Percentiles rank a stretch among this genome's conserved stretches.
phyloP scores from a whole-genome alignment of 805 yeast species.

The Cyberlindnera sargentensis region DNA sequence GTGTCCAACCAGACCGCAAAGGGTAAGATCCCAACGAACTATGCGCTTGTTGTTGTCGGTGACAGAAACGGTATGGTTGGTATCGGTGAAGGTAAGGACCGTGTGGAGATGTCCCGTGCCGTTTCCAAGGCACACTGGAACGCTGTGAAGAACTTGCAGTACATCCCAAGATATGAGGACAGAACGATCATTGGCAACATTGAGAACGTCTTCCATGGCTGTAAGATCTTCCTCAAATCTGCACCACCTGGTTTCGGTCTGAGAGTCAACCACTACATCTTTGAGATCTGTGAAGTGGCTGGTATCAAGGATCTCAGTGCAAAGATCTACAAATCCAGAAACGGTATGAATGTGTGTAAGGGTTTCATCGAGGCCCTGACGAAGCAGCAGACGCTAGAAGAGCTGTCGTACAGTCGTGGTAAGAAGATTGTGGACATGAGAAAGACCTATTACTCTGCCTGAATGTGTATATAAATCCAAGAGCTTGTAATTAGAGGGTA shows the following conservation, averaged over 20 bases:
- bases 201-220: conserved; percentile 81
- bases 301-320: conserved; percentile 93
- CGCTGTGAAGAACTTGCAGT: conserved; percentile 78
- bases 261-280: conserved; percentile 83
- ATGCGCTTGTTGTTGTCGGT: conserved; percentile 84
- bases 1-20: conserved; percentile 89
- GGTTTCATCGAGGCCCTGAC: conserved; percentile 81
- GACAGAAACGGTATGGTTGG: conserved; percentile 93
- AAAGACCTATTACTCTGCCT: conserved; percentile 72
- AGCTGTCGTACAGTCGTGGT: conserved; percentile 86
- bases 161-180: conserved; percentile 81
- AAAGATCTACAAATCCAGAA: conserved; percentile 86
- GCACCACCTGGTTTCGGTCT: conserved; percentile 93
- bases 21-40: conserved; percentile 81
- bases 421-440: conserved; percentile 91
- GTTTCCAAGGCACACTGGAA: conserved; percentile 84
- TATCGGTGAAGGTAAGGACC: conserved; percentile 89
- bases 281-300: conserved; percentile 85
- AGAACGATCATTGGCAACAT: conserved; percentile 86
- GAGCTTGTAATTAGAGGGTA: not conserved
- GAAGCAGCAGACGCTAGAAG: conserved; percentile 76
- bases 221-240: conserved; percentile 69
- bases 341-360: conserved; percentile 90
- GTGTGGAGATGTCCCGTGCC: conserved; percentile 69
- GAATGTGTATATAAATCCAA: conserved; percentile 1